phyloP scores from a whole-genome alignment of 1,139 yeast species.

The Yamadazyma diddensiae region DNA sequence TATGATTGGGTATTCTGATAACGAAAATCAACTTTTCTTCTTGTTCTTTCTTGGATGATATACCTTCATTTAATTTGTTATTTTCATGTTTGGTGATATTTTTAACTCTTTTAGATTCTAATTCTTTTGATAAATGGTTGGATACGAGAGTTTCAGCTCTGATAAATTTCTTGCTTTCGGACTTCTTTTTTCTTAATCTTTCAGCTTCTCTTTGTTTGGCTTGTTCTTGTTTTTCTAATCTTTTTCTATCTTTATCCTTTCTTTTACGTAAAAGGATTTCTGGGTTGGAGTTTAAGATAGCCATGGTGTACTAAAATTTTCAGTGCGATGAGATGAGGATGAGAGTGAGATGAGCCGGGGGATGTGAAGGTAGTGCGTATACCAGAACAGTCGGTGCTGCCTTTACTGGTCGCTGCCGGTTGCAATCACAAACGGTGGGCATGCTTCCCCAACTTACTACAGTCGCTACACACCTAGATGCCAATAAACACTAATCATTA shows the following conservation, averaged over 20 bases:
- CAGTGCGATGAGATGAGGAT: conserved; percentile 2
- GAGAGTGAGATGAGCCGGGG: conserved; percentile 1
- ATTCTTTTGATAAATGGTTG: conserved; percentile 57
- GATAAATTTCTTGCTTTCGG: conserved; percentile 48
- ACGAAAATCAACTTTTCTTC: conserved; percentile 57
- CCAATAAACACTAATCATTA: too few relatives aligned
- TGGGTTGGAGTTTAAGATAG: conserved; percentile 64
- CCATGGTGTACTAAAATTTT: conserved; percentile 29
- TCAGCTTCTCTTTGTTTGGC: conserved; percentile 25
- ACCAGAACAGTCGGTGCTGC: too few relatives aligned
- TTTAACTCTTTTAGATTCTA: conserved; percentile 66
- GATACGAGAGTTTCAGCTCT: conserved; percentile 75
- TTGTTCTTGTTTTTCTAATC: conserved; percentile 61
- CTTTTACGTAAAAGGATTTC: conserved; percentile 74
- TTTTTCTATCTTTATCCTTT: conserved; percentile 69
- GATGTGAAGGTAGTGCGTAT: too few relatives aligned
- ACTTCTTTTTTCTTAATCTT: conserved; percentile 37
- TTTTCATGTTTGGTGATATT: conserved; percentile 54
- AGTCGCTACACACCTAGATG: too few relatives aligned
- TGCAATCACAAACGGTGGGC: too few relatives aligned
- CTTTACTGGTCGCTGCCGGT: too few relatives aligned
- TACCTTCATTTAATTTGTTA: conserved; percentile 10
- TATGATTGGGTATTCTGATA: conserved; percentile 58
- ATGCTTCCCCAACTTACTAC: too few relatives aligned
- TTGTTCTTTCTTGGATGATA: conserved; percentile 12